Evolutionary conservation across 495 filamentous ascomycete species (phyloP).

Genomic region (Bathelium albidoporum): DNA sequence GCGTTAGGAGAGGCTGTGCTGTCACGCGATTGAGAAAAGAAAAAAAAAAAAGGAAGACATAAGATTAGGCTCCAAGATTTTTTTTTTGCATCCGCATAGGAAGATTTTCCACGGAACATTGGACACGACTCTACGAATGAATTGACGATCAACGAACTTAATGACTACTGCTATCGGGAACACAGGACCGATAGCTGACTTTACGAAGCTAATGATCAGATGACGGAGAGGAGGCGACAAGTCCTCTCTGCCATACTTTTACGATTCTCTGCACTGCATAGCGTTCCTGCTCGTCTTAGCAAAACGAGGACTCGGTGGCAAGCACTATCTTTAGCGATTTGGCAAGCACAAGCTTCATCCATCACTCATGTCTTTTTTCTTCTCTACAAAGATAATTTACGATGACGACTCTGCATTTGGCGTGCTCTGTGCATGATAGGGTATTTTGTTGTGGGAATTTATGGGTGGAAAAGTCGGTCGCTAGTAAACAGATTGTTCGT

Average conservation of each 20-base stretch:
- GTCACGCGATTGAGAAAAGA: no score
- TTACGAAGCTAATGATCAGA: neutral
- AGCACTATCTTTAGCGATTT: neutral
- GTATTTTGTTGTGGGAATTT: neutral
- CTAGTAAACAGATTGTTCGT: neutral
- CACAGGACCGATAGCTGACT: neutral
- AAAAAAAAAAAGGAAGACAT: neutral
- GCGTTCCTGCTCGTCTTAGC: constrained; percentile 1
- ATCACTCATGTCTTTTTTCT: neutral
- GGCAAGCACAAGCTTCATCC: neutral
- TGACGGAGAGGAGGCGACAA: neutral
- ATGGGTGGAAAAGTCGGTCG: neutral
- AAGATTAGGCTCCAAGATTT: neutral
- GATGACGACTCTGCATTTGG: neutral
- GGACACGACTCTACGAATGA: neutral
- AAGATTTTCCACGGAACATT: neutral
- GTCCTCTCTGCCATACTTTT: neutral
- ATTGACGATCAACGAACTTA: neutral
- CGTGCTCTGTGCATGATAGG: neutral
- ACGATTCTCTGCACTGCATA: constrained; percentile 4
- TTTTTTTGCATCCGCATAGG: neutral
- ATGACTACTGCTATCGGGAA: neutral
- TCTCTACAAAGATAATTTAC: neutral
- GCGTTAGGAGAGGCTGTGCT: neutral
- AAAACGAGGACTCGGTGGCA: neutral